phyloP scores from a whole-genome alignment of 768 basidiomycete genomes.

The Rhizopogon roseolus region DNA sequence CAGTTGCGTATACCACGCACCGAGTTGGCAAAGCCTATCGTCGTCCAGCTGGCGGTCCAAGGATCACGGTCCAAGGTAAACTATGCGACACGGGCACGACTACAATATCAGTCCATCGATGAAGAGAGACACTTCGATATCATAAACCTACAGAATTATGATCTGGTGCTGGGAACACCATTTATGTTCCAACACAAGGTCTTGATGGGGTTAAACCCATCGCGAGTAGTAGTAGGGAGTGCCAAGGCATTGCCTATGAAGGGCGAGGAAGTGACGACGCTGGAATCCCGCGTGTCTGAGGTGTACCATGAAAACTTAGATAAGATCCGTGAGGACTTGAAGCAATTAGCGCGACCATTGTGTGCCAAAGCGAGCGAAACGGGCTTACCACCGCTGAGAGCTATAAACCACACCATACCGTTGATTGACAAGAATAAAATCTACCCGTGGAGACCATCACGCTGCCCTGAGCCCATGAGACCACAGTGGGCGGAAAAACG shows the following conservation, averaged over 20 bases:
- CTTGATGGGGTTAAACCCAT: too few species aligned
- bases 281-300: too few species aligned
- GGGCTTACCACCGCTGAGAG: background rate
- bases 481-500: constrained; percentile 7
- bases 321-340: too few species aligned
- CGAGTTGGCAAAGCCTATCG: constrained; percentile 14
- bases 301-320: too few species aligned
- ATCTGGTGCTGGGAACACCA: constrained; percentile 34
- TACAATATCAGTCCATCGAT: constrained; percentile 3
- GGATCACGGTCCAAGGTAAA: constrained; percentile 26
- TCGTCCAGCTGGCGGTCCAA: constrained; percentile 24
- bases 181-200: too few species aligned
- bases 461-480: constrained; percentile 16
- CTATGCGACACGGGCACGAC: constrained; percentile 3
- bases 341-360: too few species aligned
- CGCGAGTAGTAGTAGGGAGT: too few species aligned
- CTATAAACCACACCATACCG: constrained; percentile 24
- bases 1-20: constrained; percentile 1
- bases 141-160: constrained; percentile 32
- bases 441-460: constrained; percentile 17
- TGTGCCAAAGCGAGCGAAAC: too few species aligned
- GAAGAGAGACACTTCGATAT: constrained; percentile 26
- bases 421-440: constrained; percentile 19
- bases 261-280: too few species aligned
- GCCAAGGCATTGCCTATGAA: constrained; percentile 17